A percentile compares a stretch with the other conserved stretches of the same genome.
These are phyloP conservation scores for Hericium rajendrae DNA, from an alignment of 768 basidiomycete species.

Conservation along the genomic window DNA sequence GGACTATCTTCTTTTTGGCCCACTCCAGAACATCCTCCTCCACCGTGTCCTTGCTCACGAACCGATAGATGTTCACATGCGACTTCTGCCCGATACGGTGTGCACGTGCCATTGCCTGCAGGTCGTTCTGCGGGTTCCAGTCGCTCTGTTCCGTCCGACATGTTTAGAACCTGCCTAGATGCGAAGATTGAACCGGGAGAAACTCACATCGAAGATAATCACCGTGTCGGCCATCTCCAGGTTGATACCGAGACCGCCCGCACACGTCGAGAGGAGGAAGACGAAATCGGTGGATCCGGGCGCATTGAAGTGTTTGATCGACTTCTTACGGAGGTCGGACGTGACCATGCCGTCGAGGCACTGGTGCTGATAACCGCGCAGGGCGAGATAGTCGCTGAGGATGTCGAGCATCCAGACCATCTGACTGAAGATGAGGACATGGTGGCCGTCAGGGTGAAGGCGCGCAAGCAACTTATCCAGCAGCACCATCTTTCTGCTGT, in stretches of 20 bases:
- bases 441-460: conserved; percentile 85
- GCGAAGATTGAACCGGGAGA: background rate
- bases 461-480: conserved; percentile 93
- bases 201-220: conserved; percentile 94
- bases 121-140: conserved; percentile 98
- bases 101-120: conserved; percentile 98
- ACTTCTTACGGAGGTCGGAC: conserved; percentile 87
- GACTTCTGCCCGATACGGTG: conserved; percentile 99
- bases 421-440: conserved; percentile 97
- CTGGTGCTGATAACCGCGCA: conserved; percentile 87
- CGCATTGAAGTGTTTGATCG: conserved; percentile 95
- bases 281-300: conserved; percentile 92
- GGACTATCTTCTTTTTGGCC: conserved; percentile 98
- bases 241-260: conserved; percentile 97
- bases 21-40: conserved; percentile 98
- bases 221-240: conserved; percentile 98
- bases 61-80: conserved; percentile 96
- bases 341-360: conserved; percentile 93
- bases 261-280: conserved; percentile 91
- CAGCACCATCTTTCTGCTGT: conserved; percentile 95
- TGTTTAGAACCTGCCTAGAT: conserved; percentile 3
- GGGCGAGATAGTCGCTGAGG: conserved; percentile 89
- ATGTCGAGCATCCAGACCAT: conserved; percentile 99
- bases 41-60: conserved; percentile 98
- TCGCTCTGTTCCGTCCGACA: conserved; percentile 56